Percentiles rank a stretch among this genome's conserved stretches.
These are phyloP conservation scores for Acacia pycnantha DNA, from an alignment of 331 rosid species.

Conservation along the genomic window DNA sequence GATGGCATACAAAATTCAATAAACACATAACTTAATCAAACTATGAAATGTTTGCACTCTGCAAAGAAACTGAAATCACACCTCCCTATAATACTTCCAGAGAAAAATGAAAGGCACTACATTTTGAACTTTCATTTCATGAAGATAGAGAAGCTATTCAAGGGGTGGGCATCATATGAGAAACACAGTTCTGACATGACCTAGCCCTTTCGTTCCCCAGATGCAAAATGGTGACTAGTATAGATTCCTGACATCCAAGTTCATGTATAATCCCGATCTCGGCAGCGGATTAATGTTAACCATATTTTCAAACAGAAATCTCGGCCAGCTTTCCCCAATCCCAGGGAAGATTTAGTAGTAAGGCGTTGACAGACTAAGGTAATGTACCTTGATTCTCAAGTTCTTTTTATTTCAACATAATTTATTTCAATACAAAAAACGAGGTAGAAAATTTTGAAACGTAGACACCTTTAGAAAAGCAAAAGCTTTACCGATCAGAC, in stretches of 20 bases:
- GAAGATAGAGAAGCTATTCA: neutral
- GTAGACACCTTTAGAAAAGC: neutral
- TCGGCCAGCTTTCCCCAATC: neutral
- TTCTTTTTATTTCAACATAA: neutral
- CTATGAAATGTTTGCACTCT: neutral
- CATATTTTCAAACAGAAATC: neutral
- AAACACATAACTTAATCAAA: neutral
- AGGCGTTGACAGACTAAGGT: neutral
- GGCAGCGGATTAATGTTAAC: neutral
- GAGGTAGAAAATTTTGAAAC: neutral
- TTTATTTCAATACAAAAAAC: too few relatives aligned
- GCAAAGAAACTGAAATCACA: neutral
- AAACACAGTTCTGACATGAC: neutral
- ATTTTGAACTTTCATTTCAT: neutral
- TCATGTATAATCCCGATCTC: neutral
- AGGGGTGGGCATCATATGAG: neutral
- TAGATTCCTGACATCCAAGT: neutral
- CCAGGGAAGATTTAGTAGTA: neutral
- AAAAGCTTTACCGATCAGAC: neutral
- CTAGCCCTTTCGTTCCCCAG: neutral
- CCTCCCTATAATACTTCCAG: neutral
- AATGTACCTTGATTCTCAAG: neutral
- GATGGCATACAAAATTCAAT: neutral
- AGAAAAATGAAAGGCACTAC: neutral
- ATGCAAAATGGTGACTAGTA: neutral